phyloP scores from a whole-genome alignment of 805 yeast genomes.

The Ogataea ganodermae region DNA sequence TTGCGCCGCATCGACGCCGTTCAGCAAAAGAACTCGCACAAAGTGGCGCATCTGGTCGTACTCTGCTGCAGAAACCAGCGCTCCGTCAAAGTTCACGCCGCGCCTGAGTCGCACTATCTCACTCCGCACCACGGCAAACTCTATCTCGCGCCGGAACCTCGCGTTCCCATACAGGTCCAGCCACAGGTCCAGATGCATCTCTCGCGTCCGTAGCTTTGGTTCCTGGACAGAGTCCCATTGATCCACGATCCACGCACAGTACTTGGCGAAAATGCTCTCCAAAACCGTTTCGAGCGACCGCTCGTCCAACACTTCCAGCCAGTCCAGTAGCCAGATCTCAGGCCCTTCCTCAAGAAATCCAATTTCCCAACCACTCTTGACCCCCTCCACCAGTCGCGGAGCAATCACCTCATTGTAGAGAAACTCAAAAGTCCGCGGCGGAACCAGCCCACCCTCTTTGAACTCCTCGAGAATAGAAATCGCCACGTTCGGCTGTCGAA shows the following conservation, averaged over 20 bases:
- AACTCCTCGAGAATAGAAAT: slow-evolving; percentile 41
- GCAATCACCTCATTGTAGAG: slow-evolving; percentile 36
- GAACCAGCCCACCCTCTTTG: slow-evolving; percentile 34
- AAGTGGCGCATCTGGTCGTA: slow-evolving; percentile 8
- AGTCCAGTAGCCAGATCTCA: slow-evolving; percentile 30
- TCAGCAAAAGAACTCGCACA: slow-evolving; percentile 7
- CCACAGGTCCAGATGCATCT: slow-evolving; percentile 32
- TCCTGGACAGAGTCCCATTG: slow-evolving; percentile 21
- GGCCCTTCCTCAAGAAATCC: slow-evolving; percentile 19
- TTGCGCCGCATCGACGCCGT: slow-evolving; percentile 9
- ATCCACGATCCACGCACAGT: slow-evolving; percentile 23
- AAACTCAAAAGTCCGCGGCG: slow-evolving; percentile 25
- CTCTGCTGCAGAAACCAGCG: background rate
- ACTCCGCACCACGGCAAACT: slow-evolving; percentile 51
- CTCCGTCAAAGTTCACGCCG: slow-evolving; percentile 1
- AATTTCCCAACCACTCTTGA: slow-evolving; percentile 39
- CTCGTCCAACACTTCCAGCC: slow-evolving; percentile 26
- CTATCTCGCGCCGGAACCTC: slow-evolving; percentile 22
- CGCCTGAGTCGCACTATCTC: slow-evolving; percentile 43
- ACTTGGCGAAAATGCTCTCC: slow-evolving; percentile 19
- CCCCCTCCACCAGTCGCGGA: slow-evolving; percentile 39
- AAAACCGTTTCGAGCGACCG: slow-evolving; percentile 16
- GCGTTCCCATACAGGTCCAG: slow-evolving; percentile 36
- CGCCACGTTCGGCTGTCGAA: slow-evolving; percentile 40
- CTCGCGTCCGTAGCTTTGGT: slow-evolving; percentile 8